These are phyloP conservation scores for Calonectria henricotiae DNA, from an alignment of 2,329 filamentous ascomycete species.

Conservation along the genomic window DNA sequence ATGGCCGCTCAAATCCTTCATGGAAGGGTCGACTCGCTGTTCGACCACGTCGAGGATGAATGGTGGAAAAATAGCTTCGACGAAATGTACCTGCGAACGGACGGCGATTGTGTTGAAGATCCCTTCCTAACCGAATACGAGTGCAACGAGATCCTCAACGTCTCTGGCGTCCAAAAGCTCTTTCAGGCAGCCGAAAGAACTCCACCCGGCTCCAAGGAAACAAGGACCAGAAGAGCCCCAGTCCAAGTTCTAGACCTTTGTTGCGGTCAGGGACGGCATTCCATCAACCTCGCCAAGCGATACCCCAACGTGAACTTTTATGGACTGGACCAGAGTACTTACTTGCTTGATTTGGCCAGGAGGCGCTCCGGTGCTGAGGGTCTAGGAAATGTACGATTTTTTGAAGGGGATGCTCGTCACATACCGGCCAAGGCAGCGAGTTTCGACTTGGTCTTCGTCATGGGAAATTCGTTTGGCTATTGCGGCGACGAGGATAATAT, in stretches of 20 bases:
- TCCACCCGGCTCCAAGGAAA: neutral
- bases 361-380: neutral
- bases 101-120: constrained; percentile 2
- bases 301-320: constrained; percentile 15
- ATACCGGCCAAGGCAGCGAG: constrained; percentile 7
- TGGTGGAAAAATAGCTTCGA: constrained; percentile 21
- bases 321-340: constrained; percentile 6
- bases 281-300: constrained; percentile 11
- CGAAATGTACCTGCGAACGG: constrained; percentile 19
- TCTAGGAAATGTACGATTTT: neutral
- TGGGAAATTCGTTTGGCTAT: constrained; percentile 18
- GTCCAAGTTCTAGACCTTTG: constrained; percentile 10
- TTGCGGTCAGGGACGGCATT: constrained; percentile 3
- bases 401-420: constrained; percentile 3
- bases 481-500: constrained; percentile 7
- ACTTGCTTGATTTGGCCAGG: constrained; percentile 1
- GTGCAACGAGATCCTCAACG: constrained; percentile 15
- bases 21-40: constrained; percentile 6
- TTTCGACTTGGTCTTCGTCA: neutral
- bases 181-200: neutral
- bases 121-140: constrained; percentile 12
- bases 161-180: constrained; percentile 11
- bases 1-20: neutral
- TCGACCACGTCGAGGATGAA: constrained; percentile 2
- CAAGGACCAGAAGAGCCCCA: neutral